Conservation (phyloP, 805 yeast genomes). For the Lipomyces spencermartinsiae region DNA sequence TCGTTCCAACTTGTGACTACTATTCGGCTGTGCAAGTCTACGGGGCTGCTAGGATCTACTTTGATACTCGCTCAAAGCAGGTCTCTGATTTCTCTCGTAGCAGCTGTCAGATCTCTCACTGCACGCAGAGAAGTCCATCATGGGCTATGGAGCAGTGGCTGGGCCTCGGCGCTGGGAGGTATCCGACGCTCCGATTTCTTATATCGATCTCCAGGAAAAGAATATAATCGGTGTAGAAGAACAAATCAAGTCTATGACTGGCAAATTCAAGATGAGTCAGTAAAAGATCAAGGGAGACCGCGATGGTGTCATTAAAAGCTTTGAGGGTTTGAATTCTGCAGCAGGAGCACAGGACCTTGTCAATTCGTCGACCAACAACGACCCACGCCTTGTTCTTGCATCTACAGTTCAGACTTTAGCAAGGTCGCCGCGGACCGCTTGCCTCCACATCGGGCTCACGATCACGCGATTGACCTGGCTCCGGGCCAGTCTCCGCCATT, state of each 20-base stretch:
- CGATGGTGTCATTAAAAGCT: slow-evolving; percentile 59
- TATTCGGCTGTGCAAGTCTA: slow-evolving; percentile 62
- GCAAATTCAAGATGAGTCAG: slow-evolving; percentile 67
- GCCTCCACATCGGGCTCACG: too few species aligned
- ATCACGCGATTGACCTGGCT: too few species aligned
- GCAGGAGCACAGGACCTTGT: slow-evolving; percentile 9
- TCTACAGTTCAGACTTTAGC: too few species aligned
- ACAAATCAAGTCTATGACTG: slow-evolving; percentile 54
- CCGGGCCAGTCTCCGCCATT: too few species aligned
- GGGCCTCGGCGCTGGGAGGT: slow-evolving; percentile 56
- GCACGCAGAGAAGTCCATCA: slow-evolving; percentile 53
- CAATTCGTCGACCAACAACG: too few species aligned
- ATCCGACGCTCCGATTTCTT: slow-evolving; percentile 61
- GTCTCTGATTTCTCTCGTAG: slow-evolving; percentile 47
- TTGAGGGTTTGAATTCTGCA: slow-evolving; percentile 23
- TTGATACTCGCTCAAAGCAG: slow-evolving; percentile 40
- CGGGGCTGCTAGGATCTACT: slow-evolving; percentile 58
- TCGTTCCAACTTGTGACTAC: slow-evolving; percentile 76
- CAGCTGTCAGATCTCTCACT: slow-evolving; percentile 55
- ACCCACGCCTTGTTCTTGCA: too few species aligned
- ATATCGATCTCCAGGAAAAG: slow-evolving; percentile 53
- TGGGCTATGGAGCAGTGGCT: slow-evolving; percentile 31
- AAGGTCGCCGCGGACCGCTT: too few species aligned
- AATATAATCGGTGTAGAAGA: slow-evolving; percentile 64
- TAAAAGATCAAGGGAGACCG: slow-evolving; percentile 53